phyloP scores from a whole-genome alignment of 495 filamentous ascomycete species.

The Daldinia loculata region DNA sequence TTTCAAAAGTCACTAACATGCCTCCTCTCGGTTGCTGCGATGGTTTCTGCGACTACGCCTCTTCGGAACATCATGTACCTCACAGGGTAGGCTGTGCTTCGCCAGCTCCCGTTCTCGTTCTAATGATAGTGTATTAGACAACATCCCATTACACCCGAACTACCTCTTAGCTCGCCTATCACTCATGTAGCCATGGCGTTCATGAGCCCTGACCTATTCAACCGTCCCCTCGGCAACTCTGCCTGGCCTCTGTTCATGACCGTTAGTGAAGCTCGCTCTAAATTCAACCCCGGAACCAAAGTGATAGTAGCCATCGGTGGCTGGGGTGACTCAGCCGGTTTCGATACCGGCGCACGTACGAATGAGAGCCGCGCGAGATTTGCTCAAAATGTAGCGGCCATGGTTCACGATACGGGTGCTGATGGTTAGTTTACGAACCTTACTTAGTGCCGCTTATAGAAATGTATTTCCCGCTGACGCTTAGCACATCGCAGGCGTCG shows the following conservation, averaged over 20 bases:
- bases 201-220: slow-evolving; percentile 69
- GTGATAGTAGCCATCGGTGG: slow-evolving; percentile 77
- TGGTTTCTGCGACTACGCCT: slow-evolving; percentile 28
- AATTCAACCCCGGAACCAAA: slow-evolving; percentile 67
- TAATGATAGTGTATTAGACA: slow-evolving; percentile 51
- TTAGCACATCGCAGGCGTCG: slow-evolving; percentile 52
- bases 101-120: not conserved
- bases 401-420: slow-evolving; percentile 69
- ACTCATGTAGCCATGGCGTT: slow-evolving; percentile 76
- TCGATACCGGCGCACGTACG: slow-evolving; percentile 64
- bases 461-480: not conserved
- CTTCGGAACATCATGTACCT: slow-evolving; percentile 67
- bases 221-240: slow-evolving; percentile 53
- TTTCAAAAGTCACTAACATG: slow-evolving; percentile 19
- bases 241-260: slow-evolving; percentile 69
- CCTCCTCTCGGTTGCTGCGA: slow-evolving; percentile 20
- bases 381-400: slow-evolving; percentile 69
- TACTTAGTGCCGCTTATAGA: not conserved
- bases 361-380: slow-evolving; percentile 63
- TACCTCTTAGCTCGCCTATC: slow-evolving; percentile 55
- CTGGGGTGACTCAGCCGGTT: slow-evolving; percentile 75
- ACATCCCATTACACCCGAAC: slow-evolving; percentile 60
- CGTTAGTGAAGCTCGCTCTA: slow-evolving; percentile 62
- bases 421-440: slow-evolving; percentile 57
- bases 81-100: slow-evolving; percentile 56